Conservation (phyloP, 2,329 filamentous ascomycete species). For the Drechslera avenae region DNA sequence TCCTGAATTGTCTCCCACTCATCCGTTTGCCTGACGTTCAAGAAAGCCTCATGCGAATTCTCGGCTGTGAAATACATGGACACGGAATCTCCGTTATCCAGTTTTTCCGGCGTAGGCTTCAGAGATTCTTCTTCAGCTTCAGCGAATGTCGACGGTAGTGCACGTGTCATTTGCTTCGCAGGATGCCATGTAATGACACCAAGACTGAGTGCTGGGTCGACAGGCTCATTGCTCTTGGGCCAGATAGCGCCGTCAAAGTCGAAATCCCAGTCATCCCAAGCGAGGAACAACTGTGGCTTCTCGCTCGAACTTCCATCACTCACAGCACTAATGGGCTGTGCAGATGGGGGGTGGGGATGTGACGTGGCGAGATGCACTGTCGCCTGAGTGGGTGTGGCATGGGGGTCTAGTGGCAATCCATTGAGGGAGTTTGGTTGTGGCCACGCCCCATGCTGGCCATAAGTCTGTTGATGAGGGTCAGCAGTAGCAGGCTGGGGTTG, state of each 20-base stretch:
- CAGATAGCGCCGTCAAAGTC: slow-evolving; percentile 54
- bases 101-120: slow-evolving; percentile 43
- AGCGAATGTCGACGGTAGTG: slow-evolving; percentile 50
- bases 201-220: slow-evolving; percentile 52
- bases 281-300: slow-evolving; percentile 42
- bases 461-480: slow-evolving; percentile 32
- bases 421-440: slow-evolving; percentile 21
- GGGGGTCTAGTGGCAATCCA: slow-evolving; percentile 26
- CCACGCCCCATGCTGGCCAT: slow-evolving; percentile 33
- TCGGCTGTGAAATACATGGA: slow-evolving; percentile 57
- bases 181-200: slow-evolving; percentile 55
- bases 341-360: slow-evolving; percentile 14
- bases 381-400: slow-evolving; percentile 38
- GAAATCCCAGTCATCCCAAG: slow-evolving; percentile 50
- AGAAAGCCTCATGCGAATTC: slow-evolving; percentile 51
- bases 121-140: slow-evolving; percentile 53
- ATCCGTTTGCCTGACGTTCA: slow-evolving; percentile 56
- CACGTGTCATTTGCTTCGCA: slow-evolving; percentile 50
- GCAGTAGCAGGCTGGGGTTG: slow-evolving; percentile 22
- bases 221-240: slow-evolving; percentile 52
- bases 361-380: slow-evolving; percentile 26
- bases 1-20: slow-evolving; percentile 57
- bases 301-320: slow-evolving; percentile 24
- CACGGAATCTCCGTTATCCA: slow-evolving; percentile 52
- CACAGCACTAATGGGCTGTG: slow-evolving; percentile 22